Conservation (phyloP, 768 basidiomycete genomes). For the Cystofilobasidium macerans region DNA sequence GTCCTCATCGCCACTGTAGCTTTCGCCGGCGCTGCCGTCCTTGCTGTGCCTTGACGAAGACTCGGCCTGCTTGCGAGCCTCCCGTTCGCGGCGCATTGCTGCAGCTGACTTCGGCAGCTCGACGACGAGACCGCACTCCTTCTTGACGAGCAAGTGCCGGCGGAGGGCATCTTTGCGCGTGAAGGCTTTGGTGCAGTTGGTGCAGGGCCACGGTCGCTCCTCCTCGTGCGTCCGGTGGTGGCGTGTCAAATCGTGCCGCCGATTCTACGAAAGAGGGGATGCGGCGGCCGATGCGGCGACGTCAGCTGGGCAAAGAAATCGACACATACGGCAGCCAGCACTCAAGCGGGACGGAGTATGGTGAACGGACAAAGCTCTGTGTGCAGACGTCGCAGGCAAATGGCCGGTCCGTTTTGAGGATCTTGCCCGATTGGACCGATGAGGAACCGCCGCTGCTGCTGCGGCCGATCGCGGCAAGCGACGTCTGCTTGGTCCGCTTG, state of each 20-base stretch:
- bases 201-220: conserved; percentile 38
- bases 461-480: not conserved
- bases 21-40: not conserved
- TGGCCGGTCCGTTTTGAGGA: conserved; percentile 31
- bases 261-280: conserved; percentile 30
- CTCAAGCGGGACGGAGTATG: not conserved
- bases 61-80: conserved; percentile 6
- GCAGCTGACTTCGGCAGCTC: conserved; percentile 19
- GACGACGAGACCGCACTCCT: conserved; percentile 20
- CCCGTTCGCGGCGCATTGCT: not conserved
- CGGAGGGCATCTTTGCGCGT: conserved; percentile 39
- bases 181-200: conserved; percentile 39
- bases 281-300: no score
- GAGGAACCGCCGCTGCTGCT: not conserved
- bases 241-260: conserved; percentile 39
- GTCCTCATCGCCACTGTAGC: no score
- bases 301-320: no score
- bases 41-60: not conserved
- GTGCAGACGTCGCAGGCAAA: conserved; percentile 39
- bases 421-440: not conserved
- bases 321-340: not conserved
- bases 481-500: not conserved
- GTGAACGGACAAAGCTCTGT: conserved; percentile 36
- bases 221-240: conserved; percentile 38
- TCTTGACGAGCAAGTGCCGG: conserved; percentile 38